Evolutionary conservation across 441 rosid genomes (phyloP).

Genomic region (Heliophila coronopifolia): DNA sequence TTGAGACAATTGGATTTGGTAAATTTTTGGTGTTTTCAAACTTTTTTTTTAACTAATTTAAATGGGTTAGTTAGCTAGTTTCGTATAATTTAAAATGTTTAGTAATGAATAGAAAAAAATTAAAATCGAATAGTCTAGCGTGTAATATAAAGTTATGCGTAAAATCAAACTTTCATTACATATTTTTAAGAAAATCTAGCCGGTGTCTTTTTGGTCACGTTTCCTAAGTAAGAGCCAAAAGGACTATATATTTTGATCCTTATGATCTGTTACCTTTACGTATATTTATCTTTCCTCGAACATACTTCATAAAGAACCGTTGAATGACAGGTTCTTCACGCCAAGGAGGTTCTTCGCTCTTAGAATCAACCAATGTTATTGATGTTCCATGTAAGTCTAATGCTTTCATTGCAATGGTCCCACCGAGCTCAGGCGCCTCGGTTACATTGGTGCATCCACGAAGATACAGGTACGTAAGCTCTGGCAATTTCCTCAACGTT

Average conservation of each 20-base stretch:
- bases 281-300: slow-evolving; percentile 14
- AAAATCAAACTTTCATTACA: too few species aligned
- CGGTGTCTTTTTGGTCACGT: slow-evolving; percentile 8
- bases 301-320: slow-evolving; percentile 22
- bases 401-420: slow-evolving; percentile 14
- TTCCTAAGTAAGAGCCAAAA: neutral
- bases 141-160: too few species aligned
- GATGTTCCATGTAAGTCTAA: slow-evolving; percentile 27
- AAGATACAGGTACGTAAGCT: slow-evolving; percentile 25
- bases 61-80: too few species aligned
- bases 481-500: slow-evolving; percentile 16
- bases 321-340: slow-evolving; percentile 19
- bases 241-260: neutral
- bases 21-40: too few species aligned
- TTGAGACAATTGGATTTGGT: too few species aligned
- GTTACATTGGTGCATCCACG: slow-evolving; percentile 25
- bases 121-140: too few species aligned
- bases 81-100: too few species aligned
- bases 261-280: slow-evolving; percentile 18
- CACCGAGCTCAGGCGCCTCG: slow-evolving; percentile 16
- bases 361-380: neutral
- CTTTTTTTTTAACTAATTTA: too few species aligned
- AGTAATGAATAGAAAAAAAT: too few species aligned
- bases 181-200: too few species aligned
- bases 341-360: slow-evolving; percentile 4